phyloP scores from a whole-genome alignment of 805 yeast species.

The Candida takata region DNA sequence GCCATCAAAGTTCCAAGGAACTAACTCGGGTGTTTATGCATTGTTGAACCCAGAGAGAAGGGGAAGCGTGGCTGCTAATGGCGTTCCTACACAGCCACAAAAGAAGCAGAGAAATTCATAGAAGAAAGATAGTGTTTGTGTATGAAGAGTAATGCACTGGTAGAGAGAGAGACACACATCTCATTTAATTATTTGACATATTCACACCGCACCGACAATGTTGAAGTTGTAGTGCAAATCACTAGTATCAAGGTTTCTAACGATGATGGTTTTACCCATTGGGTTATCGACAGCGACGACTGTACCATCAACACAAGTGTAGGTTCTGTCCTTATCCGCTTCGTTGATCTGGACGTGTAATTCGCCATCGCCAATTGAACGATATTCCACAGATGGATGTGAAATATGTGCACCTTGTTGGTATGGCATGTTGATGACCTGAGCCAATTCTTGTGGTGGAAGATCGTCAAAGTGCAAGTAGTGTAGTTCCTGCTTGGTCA shows the following conservation, averaged over 20 bases:
- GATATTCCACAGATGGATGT: slow-evolving; percentile 7
- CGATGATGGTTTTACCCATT: slow-evolving; percentile 14
- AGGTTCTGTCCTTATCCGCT: slow-evolving; percentile 10
- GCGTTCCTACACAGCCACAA: slow-evolving; percentile 1
- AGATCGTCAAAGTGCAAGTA: slow-evolving; percentile 12
- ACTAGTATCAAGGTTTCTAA: slow-evolving; percentile 4
- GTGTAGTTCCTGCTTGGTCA: slow-evolving; percentile 13
- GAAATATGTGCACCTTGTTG: slow-evolving; percentile 13
- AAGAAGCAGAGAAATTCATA: slow-evolving; percentile 10
- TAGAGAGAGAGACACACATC: neutral
- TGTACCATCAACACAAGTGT: slow-evolving; percentile 21
- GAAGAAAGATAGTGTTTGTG: neutral
- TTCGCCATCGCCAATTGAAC: slow-evolving; percentile 1
- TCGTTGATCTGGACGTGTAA: slow-evolving; percentile 9
- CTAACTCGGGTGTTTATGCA: slow-evolving; percentile 21
- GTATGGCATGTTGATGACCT: slow-evolving; percentile 15
- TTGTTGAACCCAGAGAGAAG: slow-evolving; percentile 22
- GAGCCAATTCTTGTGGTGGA: slow-evolving; percentile 7
- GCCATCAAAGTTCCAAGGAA: too few relatives aligned
- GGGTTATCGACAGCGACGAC: slow-evolving; percentile 13
- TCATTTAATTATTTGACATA: too few relatives aligned
- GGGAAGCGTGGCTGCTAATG: slow-evolving; percentile 6
- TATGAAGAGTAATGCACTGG: neutral
- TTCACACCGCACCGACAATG: slow-evolving; percentile 6
- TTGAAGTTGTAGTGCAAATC: slow-evolving; percentile 7